Percentiles rank a stretch among this genome's conserved stretches.
phyloP scores from a whole-genome alignment of 805 yeast species.

The Suhomyces vadensis region DNA sequence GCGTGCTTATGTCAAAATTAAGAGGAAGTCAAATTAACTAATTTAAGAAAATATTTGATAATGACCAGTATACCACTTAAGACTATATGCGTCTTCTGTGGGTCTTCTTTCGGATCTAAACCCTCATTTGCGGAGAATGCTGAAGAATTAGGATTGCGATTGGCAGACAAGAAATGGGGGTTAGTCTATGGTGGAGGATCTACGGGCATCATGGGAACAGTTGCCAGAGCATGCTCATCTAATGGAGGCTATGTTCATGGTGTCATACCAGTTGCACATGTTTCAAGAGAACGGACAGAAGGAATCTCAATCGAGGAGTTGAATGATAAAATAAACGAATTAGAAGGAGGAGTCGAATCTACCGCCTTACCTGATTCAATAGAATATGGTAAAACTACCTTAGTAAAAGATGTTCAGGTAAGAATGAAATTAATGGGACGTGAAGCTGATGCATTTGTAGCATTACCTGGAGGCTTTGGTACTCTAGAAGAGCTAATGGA shows the following conservation, averaged over 20 bases:
- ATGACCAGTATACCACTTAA: conserved; percentile 35
- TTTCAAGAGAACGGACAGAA: conserved; percentile 64
- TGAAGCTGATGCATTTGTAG: conserved; percentile 84
- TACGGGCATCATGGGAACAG: conserved; percentile 78
- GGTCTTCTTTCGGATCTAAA: conserved; percentile 71
- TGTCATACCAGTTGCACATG: conserved; percentile 81
- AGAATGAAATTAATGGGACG: conserved; percentile 84
- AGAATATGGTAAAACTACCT: conserved; percentile 72
- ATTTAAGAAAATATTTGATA: no score
- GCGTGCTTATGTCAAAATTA: no score
- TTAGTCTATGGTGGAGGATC: conserved; percentile 91
- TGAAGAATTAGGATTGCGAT: conserved; percentile 53
- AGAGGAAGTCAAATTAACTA: no score
- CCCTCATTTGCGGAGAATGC: conserved; percentile 54
- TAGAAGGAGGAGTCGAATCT: conserved; percentile 62
- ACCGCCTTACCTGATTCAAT: conserved; percentile 62
- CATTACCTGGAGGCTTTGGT: conserved; percentile 92
- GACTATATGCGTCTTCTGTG: conserved; percentile 81
- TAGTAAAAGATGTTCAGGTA: conserved; percentile 88
- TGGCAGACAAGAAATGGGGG: conserved; percentile 66
- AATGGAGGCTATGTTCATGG: conserved; percentile 76
- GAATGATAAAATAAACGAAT: conserved; percentile 49
- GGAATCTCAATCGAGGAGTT: conserved; percentile 27
- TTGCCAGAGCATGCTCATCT: conserved; percentile 62
- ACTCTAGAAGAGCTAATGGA: conserved; percentile 89